Evolutionary conservation across 441 rosid genomes (phyloP), one percentile per base, ranked within the genome.

Genomic region (Jatropha multifida): DNA sequence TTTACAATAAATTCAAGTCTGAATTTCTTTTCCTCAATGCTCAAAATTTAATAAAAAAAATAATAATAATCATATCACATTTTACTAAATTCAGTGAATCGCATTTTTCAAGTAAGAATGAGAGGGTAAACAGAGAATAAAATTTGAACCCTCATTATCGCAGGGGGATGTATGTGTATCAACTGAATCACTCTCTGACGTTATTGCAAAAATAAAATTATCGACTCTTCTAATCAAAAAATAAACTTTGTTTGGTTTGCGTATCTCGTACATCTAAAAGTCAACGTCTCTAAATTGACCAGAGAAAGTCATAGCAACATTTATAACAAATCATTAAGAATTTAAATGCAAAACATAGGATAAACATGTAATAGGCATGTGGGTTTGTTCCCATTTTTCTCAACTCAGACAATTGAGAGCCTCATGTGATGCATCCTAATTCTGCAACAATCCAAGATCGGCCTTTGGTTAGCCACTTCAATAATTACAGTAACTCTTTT

Each of bases 331-430:
- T 48, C 32, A 13, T 40, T n/a, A 71, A 65, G 40, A 12, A 10
- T 46, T 64, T 20, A 46, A 23, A 37, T 61, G 51, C 44, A 58
- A 75, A 49, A 59, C 15, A 13, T 37, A 5, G 8, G 8, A 51
- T 7, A 18, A 1, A 51, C 14, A 13, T 32, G 72, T 0, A 13
- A 18, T 9, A 0, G 18, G 42, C 81, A 79, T 66, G 83, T 81
- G 85, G 68, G 38, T n/a, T 38, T 74, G 80, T 65, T 81, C 27
- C 71, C 73, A 64, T 48, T 49, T 42, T 37, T 56, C 78, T 52
- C 23, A 59, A 52, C 55, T 61, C 23, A 68, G 74, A 74, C 79
- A 69, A 23, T 32, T 51, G 41, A 52, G 52, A 51, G 41, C 61
- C 64, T 15, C 9, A 65, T 20, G 49, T 63, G 52, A 74, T 65